Evolutionary conservation across 108 stramenopile species (phyloP).

Genomic region (Seminavis robusta): DNA sequence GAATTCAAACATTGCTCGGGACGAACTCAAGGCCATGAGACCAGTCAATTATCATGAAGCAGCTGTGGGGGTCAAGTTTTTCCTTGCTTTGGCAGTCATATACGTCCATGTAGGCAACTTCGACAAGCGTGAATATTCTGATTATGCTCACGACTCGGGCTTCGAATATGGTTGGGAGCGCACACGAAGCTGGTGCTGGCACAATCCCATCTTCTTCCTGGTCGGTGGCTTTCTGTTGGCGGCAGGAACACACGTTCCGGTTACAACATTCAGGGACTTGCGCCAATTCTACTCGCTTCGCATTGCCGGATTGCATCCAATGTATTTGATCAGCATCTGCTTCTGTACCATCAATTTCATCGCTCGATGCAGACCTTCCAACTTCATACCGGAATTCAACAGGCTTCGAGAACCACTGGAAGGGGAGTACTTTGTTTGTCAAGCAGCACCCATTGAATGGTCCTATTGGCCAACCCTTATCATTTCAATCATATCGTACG

Average conservation of each 20-base stretch:
- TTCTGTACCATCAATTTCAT: not conserved
- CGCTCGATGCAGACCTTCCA: not conserved
- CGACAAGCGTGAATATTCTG: not conserved
- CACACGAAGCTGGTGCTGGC: slow-evolving; percentile 2
- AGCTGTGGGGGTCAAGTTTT: slow-evolving; percentile 1
- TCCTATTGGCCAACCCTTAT: not conserved
- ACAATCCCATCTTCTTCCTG: slow-evolving; percentile 8
- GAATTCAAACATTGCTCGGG: not conserved
- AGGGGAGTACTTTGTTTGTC: slow-evolving; percentile 3
- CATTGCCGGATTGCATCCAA: slow-evolving; percentile 3
- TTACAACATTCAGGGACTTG: not conserved
- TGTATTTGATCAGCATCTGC: slow-evolving; percentile 4
- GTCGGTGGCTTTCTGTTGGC: slow-evolving; percentile 8
- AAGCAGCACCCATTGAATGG: slow-evolving; percentile 1
- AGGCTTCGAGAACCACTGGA: not conserved
- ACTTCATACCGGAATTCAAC: not conserved
- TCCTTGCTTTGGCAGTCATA: slow-evolving; percentile 12
- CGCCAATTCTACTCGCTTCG: not conserved
- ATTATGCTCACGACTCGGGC: not conserved
- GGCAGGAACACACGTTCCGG: not conserved
- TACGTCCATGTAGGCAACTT: slow-evolving; percentile 9
- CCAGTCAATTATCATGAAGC: not conserved
- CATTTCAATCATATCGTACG: not conserved
- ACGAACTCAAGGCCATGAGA: not conserved
- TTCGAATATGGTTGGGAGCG: not conserved